These are phyloP conservation scores for Amanita inopinata DNA, from an alignment of 768 basidiomycete genomes.

Conservation along the genomic window DNA sequence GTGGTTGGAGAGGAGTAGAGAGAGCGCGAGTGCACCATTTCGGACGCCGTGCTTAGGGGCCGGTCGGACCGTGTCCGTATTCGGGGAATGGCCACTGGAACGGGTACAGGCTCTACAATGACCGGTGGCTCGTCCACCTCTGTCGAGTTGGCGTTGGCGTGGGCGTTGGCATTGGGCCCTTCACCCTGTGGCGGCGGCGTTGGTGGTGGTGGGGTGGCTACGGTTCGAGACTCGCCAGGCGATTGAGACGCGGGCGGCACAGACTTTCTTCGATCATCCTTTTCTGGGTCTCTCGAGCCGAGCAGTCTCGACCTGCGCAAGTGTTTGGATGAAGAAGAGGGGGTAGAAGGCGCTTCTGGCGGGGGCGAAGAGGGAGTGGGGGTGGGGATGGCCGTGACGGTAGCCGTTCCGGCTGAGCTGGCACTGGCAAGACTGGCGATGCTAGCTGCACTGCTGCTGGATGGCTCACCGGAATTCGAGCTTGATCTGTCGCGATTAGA, in stretches of 20 bases:
- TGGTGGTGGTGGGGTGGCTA: no score
- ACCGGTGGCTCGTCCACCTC: not conserved
- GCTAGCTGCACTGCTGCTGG: not conserved
- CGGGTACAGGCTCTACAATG: not conserved
- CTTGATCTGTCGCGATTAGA: not conserved
- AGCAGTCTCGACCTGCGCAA: no score
- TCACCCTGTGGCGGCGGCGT: no score
- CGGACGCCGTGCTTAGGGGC: conserved; percentile 35
- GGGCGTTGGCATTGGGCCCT: no score
- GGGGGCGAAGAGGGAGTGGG: no score
- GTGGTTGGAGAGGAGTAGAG: conserved; percentile 41
- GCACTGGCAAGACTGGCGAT: not conserved
- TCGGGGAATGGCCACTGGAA: conserved; percentile 22
- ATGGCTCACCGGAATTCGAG: not conserved
- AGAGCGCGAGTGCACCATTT: conserved; percentile 21
- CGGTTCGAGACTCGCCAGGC: no score
- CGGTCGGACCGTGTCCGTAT: conserved; percentile 48
- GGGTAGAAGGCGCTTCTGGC: no score
- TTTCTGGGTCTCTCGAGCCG: no score
- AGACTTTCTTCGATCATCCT: no score
- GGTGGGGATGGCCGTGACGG: no score
- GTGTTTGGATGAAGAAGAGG: no score
- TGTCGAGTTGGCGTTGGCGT: not conserved
- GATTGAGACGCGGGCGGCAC: no score
- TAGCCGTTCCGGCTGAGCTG: not conserved